These are phyloP conservation scores for Yarrowia galli DNA, from an alignment of 1,139 yeast species.

Conservation along the genomic window DNA sequence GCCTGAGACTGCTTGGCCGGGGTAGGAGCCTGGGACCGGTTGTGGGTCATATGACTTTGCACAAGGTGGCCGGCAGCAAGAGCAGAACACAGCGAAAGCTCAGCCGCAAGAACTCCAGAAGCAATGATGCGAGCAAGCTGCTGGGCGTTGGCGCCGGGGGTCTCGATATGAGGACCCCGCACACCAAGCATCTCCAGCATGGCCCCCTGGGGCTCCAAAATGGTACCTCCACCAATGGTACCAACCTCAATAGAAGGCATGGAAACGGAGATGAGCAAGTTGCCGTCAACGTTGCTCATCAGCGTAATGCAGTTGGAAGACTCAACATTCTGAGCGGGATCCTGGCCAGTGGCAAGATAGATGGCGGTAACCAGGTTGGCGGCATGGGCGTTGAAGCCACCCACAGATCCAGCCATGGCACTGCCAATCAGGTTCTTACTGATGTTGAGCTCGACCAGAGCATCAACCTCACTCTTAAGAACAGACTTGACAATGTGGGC, in stretches of 20 bases:
- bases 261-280: constrained; percentile 87
- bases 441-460: constrained; percentile 86
- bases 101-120: constrained; percentile 95
- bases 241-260: constrained; percentile 99
- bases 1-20: constrained; percentile 49
- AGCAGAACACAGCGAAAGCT: constrained; percentile 90
- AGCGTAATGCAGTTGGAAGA: constrained; percentile 96
- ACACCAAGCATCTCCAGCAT: constrained; percentile 95
- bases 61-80: constrained; percentile 98
- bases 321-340: constrained; percentile 98
- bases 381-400: constrained; percentile 98
- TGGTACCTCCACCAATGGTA: constrained; percentile 99
- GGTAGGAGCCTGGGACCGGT: constrained; percentile 70
- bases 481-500: constrained; percentile 79
- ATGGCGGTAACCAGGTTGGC: constrained; percentile 95
- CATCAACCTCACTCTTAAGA: constrained; percentile 89
- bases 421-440: constrained; percentile 92
- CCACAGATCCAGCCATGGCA: constrained; percentile 98
- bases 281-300: constrained; percentile 85
- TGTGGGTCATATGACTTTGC: constrained; percentile 96
- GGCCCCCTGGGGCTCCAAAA: constrained; percentile 95
- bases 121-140: constrained; percentile 96
- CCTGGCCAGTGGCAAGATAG: constrained; percentile 95
- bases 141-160: constrained; percentile 94
- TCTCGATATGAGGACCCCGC: constrained; percentile 92